Conservation (phyloP, 129 eudicot species). For the Deinandra increscens region DNA sequence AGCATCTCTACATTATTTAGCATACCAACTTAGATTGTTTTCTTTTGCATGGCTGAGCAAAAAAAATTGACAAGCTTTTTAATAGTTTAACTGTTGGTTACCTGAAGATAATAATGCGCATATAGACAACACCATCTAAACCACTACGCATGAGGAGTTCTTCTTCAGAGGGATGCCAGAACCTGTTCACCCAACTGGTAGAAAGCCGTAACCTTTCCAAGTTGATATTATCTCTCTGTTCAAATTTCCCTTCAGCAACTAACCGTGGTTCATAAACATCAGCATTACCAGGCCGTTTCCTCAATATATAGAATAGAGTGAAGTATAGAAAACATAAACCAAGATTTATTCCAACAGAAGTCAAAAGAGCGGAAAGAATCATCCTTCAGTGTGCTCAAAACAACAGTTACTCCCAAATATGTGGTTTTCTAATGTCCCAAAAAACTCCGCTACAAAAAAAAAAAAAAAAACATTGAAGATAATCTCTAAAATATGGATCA, state of each 20-base stretch:
- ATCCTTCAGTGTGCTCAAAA: constrained; percentile 39
- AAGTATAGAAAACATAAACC: constrained; percentile 65
- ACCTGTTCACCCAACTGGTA: no score
- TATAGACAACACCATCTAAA: constrained; percentile 86
- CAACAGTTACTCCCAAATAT: background rate
- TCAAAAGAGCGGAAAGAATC: constrained; percentile 89
- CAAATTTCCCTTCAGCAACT: constrained; percentile 59
- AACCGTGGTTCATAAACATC: constrained; percentile 72
- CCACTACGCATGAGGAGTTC: constrained; percentile 65
- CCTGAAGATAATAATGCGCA: constrained; percentile 79
- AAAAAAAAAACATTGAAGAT: constrained; percentile 17
- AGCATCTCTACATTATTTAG: no score
- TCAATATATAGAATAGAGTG: constrained; percentile 61
- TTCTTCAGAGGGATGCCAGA: constrained; percentile 75
- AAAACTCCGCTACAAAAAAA: constrained; percentile 22
- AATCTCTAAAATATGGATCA: background rate
- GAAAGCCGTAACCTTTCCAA: no score
- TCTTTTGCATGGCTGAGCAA: background rate
- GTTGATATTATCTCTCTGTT: constrained; percentile 40
- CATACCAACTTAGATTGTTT: constrained; percentile 7
- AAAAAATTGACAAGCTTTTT: background rate
- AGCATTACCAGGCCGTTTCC: constrained; percentile 65
- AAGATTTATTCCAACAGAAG: constrained; percentile 85
- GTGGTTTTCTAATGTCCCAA: constrained; percentile 11
- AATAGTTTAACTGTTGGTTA: constrained; percentile 16